Evolutionary conservation across 495 filamentous ascomycete genomes (phyloP), one percentile per base, ranked within the genome.

Genomic region (Glutinoglossum americanum): DNA sequence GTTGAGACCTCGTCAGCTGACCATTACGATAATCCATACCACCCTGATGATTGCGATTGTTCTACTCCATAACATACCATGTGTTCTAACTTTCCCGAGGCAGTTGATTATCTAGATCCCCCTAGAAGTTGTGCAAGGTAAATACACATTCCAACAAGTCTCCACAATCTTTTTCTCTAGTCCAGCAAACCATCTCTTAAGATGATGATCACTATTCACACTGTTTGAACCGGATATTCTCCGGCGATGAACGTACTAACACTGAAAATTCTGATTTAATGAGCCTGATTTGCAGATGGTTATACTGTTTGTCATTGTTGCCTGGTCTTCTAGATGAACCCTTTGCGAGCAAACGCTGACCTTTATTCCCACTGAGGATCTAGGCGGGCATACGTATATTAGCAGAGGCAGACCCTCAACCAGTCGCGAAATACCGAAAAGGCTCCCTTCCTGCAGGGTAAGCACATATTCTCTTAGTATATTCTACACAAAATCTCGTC

Each of bases 241-340:
- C 53, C 64, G 80, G 81, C 75, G 70, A 82, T 93, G 88, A 92
- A 85, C 83, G 77, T 77, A 71, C 68, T 73, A 76, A 73, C 68
- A 79, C 71, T 80, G 74, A 82, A 87, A 90, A 92, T 83, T 94
- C 89, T 95, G 89, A 95, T 95, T 89, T 93, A 93, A 92, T 92
- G 85, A 90, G 85, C 84, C 89, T 59, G 30, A 48, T 54, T 51
- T 51, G 47, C 47, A 25, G 47, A 13, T 51, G 47, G 47, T 51
- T 51, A 4, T 51, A 11, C 17, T 25, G 5, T 9, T 28, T 6
- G 10, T 25, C 23, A 1, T 51, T 51, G 5, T 25, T 41, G 5
- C 37, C 37, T 41, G 37, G 13, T 41, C 1, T 41, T 41, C 15
- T 17, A 15, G 15, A 33, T 5, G 15, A 47, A 5, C 13, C 3